A percentile compares a stretch with the other conserved stretches of the same genome.
Evolutionary conservation across 176 grass and related monocot genomes (phyloP).

Genomic region (Zoysia pacifica): DNA sequence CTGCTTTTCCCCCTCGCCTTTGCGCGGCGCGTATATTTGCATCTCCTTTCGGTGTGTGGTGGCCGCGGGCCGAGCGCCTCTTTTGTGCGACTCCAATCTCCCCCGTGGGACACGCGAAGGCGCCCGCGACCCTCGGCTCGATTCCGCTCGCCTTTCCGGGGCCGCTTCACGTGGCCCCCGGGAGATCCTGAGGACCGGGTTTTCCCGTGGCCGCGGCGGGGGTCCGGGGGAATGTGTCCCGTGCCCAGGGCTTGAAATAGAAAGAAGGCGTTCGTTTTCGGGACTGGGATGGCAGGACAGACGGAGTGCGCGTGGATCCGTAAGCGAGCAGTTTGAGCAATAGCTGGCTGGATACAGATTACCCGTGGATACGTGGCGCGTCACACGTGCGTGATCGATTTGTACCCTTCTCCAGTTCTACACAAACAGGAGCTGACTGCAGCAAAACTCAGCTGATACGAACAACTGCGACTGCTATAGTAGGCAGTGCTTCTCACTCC

Average conservation of each 20-base stretch:
- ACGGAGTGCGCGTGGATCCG: neutral
- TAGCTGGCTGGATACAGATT: conserved; percentile 17
- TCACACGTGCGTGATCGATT: neutral
- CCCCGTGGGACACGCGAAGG: neutral
- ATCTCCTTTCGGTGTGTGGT: conserved; percentile 35
- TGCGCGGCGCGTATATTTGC: conserved; percentile 6
- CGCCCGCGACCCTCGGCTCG: neutral
- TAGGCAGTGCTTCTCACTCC: neutral
- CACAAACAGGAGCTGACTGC: too few relatives aligned
- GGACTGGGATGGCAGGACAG: too few relatives aligned
- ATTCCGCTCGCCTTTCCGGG: neutral
- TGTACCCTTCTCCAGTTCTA: neutral
- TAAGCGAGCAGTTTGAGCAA: neutral
- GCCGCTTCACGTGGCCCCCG: conserved; percentile 36
- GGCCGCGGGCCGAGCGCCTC: neutral
- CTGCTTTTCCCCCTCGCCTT: conserved; percentile 10
- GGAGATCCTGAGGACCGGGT: conserved; percentile 1
- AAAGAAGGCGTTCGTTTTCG: neutral
- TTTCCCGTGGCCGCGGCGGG: neutral
- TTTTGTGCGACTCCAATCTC: neutral
- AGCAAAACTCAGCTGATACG: neutral
- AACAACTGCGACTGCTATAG: neutral
- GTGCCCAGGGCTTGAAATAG: neutral
- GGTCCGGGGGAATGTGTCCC: neutral
- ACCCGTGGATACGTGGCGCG: neutral